Evolutionary conservation across 345 rosid genomes (phyloP), one percentile per base, ranked within the genome.

Genomic region (Euphorbia peplus): DNA sequence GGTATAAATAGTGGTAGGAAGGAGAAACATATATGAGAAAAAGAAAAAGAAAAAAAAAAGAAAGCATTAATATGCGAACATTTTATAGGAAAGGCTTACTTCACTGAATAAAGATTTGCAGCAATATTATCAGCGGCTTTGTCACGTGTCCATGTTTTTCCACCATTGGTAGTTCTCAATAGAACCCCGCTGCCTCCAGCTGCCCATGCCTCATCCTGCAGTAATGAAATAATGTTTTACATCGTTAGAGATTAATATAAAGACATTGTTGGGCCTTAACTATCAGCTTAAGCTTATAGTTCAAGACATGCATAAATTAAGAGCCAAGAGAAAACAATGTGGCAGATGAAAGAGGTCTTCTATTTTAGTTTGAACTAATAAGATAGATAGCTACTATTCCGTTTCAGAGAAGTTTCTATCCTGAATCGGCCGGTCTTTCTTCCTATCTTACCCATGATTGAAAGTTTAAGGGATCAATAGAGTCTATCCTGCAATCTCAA

Each of bases 191-290:
- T 89, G 52, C 97, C 98, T 50, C 98, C 98, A 26, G 93, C 97
- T 55, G 98, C 97, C 98, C 98, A 93, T 66, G 98, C 98, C 85
- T 93, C 98, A 58, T 89, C 96, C 97, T 91, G 75, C 37, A 70
- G 74, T 21, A 50, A 72, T 29, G 25, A 74, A 59, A 66, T 26
- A 39, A 15, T 55, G 47, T 25, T 51, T n/a, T n/a, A n/a, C n/a
- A n/a, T n/a, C n/a, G n/a, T n/a, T n/a, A n/a, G n/a, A n/a, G n/a
- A n/a, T n/a, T n/a, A n/a, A n/a, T n/a, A n/a, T n/a, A n/a, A n/a
- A n/a, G n/a, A n/a, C n/a, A n/a, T n/a, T n/a, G n/a, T n/a, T n/a
- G n/a, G n/a, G n/a, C n/a, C n/a, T n/a, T n/a, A n/a, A n/a, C n/a
- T n/a, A n/a, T n/a, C n/a, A n/a, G n/a, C n/a, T n/a, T n/a, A n/a